Base-by-base conservation (phyloP, 2,329 filamentous ascomycete species). In the Diaporthe vexans region DNA sequence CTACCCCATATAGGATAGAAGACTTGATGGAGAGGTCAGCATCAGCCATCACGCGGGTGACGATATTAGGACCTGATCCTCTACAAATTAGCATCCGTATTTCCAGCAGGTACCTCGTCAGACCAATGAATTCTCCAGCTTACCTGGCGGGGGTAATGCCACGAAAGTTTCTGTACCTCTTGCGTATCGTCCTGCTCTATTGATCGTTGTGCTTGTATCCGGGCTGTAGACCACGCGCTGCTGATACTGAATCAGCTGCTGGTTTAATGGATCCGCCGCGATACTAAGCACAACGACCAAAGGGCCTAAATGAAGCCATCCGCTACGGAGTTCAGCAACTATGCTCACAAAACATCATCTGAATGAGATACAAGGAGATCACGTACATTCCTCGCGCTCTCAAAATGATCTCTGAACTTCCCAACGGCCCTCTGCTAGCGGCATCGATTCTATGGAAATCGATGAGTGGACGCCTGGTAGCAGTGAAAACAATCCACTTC, bases 391-490 rank as follows among this genome's bases (percentile, higher is more conserved):
- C 6, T n/a, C 35, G 57, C 2, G 57, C 51, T 10, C 33, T 51
- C 57, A n/a, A 54, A 15, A 71, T 29, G 5, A 72, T 26, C 15
- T 13, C 21, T 11, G 58, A 29, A 21, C 68, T 72, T 10, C 73
- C 73, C 21, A 72, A 10, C 2, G 73, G 68, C 4, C 68, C 68
- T 4, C 73, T 58, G 11, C 73, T 72, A 11, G 58, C 56, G 8
- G 68, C 33, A 37, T 72, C 68, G 17, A 74, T 65, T 8, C 73
- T 37, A 26, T 74, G 68, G 9, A 74, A 72, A 15, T 68, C 68
- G 13, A 74, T 43, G n/a, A 72, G 24, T 11, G 57, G 51, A 7
- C 40, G 48, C 4, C 37, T 51, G 0, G 9, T 15, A 3, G 43
- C 24, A 0, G 51, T 51, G 33, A 48, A 74, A 21, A 74, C 51